phyloP scores from a whole-genome alignment of 768 basidiomycete genomes.

The Termitomyces sp. region DNA sequence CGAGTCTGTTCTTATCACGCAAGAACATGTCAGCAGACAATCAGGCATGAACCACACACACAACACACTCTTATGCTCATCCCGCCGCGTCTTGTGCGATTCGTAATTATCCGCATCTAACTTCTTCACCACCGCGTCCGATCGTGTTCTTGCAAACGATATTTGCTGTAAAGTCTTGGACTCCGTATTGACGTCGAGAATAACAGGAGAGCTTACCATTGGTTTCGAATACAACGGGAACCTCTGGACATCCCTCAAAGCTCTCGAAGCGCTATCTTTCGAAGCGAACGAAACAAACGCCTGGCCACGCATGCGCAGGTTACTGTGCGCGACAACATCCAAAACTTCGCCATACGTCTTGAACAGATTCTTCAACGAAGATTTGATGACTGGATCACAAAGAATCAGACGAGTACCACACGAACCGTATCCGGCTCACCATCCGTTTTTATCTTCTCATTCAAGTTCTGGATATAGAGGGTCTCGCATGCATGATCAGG shows the following conservation, averaged over 20 bases:
- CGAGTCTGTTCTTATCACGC: slow-evolving; percentile 59
- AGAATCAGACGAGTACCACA: background rate
- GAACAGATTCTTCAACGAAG: slow-evolving; percentile 84
- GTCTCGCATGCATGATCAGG: slow-evolving; percentile 68
- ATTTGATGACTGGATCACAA: slow-evolving; percentile 65
- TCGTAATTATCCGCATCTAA: slow-evolving; percentile 65
- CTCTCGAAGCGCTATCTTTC: slow-evolving; percentile 78
- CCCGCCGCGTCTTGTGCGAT: slow-evolving; percentile 64
- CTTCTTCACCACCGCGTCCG: slow-evolving; percentile 84
- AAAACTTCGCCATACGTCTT: slow-evolving; percentile 90
- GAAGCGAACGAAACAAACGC: slow-evolving; percentile 93
- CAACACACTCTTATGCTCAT: slow-evolving; percentile 79
- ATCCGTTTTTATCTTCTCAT: slow-evolving; percentile 87
- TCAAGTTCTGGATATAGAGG: slow-evolving; percentile 93
- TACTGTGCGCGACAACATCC: slow-evolving; percentile 92
- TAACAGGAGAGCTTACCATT: slow-evolving; percentile 59
- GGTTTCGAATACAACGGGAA: slow-evolving; percentile 97
- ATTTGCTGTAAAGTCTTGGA: slow-evolving; percentile 64
- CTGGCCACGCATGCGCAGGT: slow-evolving; percentile 97
- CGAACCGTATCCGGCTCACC: slow-evolving; percentile 31
- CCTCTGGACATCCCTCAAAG: slow-evolving; percentile 86
- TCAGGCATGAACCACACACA: slow-evolving; percentile 1
- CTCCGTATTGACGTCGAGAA: slow-evolving; percentile 4
- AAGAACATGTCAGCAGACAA: slow-evolving; percentile 1
- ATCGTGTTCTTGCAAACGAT: slow-evolving; percentile 83